These are phyloP conservation scores for Endotrypanum monterogeii DNA, from an alignment of 208 protist genomes.

Conservation along the genomic window DNA sequence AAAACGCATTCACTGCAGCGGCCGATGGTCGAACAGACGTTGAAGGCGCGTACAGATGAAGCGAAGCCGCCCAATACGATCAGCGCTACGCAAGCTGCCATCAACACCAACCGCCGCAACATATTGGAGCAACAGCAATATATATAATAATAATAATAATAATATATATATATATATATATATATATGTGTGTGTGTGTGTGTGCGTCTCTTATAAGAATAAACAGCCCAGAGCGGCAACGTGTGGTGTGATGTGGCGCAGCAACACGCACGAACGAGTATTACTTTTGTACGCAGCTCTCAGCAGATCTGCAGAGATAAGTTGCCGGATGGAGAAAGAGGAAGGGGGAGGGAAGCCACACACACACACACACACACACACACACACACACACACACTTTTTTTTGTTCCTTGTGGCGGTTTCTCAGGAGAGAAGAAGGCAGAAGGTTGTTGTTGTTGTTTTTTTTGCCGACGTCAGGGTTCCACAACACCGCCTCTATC, in stretches of 20 bases:
- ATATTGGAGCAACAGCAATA: too few relatives aligned
- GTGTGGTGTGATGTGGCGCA: too few relatives aligned
- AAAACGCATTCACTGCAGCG: constrained; percentile 64
- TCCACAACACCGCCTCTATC: too few relatives aligned
- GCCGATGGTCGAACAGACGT: constrained; percentile 37
- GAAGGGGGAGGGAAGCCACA: not conserved
- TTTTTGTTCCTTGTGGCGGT: too few relatives aligned
- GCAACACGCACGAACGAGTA: not conserved
- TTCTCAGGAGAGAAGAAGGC: too few relatives aligned
- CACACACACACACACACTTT: too few relatives aligned
- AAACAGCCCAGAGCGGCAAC: not conserved
- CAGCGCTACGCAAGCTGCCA: not conserved
- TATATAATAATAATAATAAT: too few relatives aligned
- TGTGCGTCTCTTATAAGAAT: not conserved
- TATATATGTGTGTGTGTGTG: not conserved
- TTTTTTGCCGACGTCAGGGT: too few relatives aligned
- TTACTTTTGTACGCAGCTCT: not conserved
- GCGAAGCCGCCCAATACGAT: not conserved
- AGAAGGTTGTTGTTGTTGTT: too few relatives aligned
- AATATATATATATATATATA: too few relatives aligned
- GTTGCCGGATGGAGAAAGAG: not conserved
- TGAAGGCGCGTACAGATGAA: constrained; percentile 5
- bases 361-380: not conserved
- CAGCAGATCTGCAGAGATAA: not conserved
- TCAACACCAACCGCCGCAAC: not conserved